phyloP scores from a whole-genome alignment of 2,329 filamentous ascomycete genomes.

The Diaporthe sp. region DNA sequence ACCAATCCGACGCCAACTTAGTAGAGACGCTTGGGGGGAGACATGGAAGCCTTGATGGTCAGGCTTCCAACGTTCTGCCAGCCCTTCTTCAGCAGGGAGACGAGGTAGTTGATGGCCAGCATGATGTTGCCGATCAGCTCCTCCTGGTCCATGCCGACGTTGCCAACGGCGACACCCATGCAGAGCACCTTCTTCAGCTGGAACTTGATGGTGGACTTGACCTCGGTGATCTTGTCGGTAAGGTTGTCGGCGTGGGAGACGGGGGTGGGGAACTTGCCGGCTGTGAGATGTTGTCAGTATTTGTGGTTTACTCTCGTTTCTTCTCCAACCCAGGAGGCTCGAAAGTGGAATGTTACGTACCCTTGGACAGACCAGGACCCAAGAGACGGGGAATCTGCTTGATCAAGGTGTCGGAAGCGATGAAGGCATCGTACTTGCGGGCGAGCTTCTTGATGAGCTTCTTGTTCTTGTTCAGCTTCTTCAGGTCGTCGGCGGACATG shows the following conservation, averaged over 20 bases:
- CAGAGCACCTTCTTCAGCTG: conserved; percentile 99
- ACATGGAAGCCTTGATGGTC: conserved; percentile 99
- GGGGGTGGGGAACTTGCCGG: conserved; percentile 99
- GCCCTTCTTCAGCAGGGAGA: conserved; percentile 99
- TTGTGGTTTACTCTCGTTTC: neutral
- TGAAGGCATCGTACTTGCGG: conserved; percentile 99
- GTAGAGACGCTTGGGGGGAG: conserved; percentile 97
- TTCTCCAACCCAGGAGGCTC: neutral
- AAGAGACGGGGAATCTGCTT: conserved; percentile 99
- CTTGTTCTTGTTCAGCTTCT: conserved; percentile 99
- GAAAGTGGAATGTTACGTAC: conserved; percentile 67
- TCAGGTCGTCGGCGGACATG: conserved; percentile 98
- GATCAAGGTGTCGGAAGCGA: conserved; percentile 97
- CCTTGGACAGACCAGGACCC: conserved; percentile 98
- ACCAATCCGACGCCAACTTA: conserved; percentile 62
- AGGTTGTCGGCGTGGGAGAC: conserved; percentile 98
- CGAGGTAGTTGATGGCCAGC: conserved; percentile 99
- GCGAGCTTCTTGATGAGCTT: conserved; percentile 99
- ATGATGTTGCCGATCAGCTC: conserved; percentile 99
- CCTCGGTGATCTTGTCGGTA: conserved; percentile 94
- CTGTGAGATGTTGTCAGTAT: conserved; percentile 60
- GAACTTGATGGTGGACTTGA: conserved; percentile 99
- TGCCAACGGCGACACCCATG: conserved; percentile 99
- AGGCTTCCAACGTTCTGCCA: conserved; percentile 99
- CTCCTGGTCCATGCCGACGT: conserved; percentile 97